Percentiles rank a stretch among this genome's conserved stretches.
Conservation (phyloP, 2,329 filamentous ascomycete species). For the Pleomassaria siparia region DNA sequence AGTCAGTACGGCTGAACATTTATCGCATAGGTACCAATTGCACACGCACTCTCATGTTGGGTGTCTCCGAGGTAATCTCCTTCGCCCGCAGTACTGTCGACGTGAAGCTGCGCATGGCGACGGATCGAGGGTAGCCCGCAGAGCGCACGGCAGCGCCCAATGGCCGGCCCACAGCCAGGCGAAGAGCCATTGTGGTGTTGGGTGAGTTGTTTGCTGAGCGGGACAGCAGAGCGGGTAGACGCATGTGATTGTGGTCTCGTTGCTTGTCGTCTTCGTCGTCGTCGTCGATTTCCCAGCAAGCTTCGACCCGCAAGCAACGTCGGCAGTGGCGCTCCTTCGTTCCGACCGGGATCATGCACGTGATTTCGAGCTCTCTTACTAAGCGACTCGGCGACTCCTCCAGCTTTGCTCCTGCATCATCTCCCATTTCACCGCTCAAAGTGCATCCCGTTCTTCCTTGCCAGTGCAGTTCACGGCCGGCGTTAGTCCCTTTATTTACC, state of each 20-base stretch:
- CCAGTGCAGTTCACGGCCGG: slow-evolving; percentile 29
- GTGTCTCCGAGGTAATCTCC: slow-evolving; percentile 47
- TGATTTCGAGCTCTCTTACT: background rate
- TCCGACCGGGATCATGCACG: background rate
- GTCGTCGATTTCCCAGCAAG: slow-evolving; percentile 13
- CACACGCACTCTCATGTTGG: slow-evolving; percentile 49
- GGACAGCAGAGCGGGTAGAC: slow-evolving; percentile 22
- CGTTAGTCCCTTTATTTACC: slow-evolving; percentile 32
- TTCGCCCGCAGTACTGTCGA: slow-evolving; percentile 46
- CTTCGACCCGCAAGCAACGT: background rate
- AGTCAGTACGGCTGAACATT: slow-evolving; percentile 19
- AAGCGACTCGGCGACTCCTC: slow-evolving; percentile 3
- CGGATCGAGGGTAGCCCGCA: slow-evolving; percentile 30
- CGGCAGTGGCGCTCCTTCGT: background rate
- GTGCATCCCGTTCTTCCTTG: slow-evolving; percentile 27
- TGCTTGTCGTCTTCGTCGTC: slow-evolving; percentile 19
- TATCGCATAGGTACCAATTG: background rate
- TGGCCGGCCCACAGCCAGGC: slow-evolving; percentile 43
- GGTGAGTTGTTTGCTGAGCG: slow-evolving; percentile 20
- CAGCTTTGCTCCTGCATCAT: slow-evolving; percentile 17
- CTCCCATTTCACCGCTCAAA: slow-evolving; percentile 14
- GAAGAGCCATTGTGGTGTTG: slow-evolving; percentile 43
- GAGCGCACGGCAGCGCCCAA: slow-evolving; percentile 41
- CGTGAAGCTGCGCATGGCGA: slow-evolving; percentile 46
- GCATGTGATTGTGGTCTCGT: slow-evolving; percentile 7